Conservation (phyloP, 1,139 yeast genomes). For the Zygosaccharomyces sapae region DNA sequence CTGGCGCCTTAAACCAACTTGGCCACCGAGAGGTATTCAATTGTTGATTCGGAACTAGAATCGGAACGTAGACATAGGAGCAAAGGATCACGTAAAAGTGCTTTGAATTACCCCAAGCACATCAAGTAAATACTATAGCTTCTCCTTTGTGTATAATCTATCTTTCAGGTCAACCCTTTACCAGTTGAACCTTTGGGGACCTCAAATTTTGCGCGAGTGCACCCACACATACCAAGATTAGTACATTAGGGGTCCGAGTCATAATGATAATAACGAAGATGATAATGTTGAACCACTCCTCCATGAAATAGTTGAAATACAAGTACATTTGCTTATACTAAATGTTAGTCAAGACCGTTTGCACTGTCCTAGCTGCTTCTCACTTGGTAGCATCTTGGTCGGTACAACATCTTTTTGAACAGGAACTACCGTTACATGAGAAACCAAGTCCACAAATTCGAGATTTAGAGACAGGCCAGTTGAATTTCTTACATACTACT, state of each 20-base stretch:
- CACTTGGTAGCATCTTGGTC: neutral
- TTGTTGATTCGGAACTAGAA: slow-evolving; percentile 23
- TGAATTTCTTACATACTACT: slow-evolving; percentile 87
- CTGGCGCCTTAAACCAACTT: slow-evolving; percentile 22
- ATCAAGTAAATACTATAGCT: too few species aligned
- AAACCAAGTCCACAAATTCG: slow-evolving; percentile 31
- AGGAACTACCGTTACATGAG: neutral
- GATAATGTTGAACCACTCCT: neutral
- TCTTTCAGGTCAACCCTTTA: too few species aligned
- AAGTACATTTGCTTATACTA: neutral
- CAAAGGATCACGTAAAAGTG: too few species aligned
- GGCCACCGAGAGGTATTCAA: slow-evolving; percentile 20
- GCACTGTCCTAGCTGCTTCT: neutral
- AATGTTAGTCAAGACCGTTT: neutral
- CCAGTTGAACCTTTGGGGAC: neutral
- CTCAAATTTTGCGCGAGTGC: neutral
- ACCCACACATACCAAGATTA: slow-evolving; percentile 1
- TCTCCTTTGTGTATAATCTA: too few species aligned
- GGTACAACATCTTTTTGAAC: slow-evolving; percentile 12
- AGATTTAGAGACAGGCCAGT: slow-evolving; percentile 57
- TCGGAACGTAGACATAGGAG: too few species aligned
- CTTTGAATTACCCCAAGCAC: too few species aligned
- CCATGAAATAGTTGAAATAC: neutral
- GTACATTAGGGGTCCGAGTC: neutral
- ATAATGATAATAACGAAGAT: neutral